Conservation (phyloP, 2,329 filamentous ascomycete genomes). For the Chaetomiaceae sp. region DNA sequence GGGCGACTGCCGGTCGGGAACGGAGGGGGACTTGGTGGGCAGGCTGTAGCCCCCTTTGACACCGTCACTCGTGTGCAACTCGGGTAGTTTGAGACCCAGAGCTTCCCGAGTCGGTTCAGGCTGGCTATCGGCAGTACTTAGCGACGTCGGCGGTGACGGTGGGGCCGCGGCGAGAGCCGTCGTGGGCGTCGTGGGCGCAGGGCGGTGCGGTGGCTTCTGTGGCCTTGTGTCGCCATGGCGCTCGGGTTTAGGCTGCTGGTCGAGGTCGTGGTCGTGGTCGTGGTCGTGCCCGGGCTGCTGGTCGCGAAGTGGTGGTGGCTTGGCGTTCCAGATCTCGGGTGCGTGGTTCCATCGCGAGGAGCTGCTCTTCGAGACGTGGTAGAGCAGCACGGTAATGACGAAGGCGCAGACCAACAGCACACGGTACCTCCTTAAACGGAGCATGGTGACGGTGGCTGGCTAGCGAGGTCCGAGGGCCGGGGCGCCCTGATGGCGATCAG, state of each 20-base stretch:
- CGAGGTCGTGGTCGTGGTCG: neutral
- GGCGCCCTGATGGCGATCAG: neutral
- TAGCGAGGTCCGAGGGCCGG: no score
- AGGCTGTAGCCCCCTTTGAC: conserved; percentile 24
- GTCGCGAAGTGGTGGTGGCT: neutral
- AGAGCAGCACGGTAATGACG: conserved; percentile 49
- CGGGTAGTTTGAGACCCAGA: conserved; percentile 22
- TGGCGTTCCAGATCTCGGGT: conserved; percentile 18
- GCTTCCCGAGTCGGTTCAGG: conserved; percentile 9
- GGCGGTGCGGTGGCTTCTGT: neutral
- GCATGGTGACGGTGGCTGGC: conserved; percentile 34
- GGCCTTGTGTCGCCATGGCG: neutral
- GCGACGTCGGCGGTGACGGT: conserved; percentile 7
- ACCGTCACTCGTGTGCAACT: conserved; percentile 26
- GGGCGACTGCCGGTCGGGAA: conserved; percentile 28
- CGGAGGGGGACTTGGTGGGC: conserved; percentile 24
- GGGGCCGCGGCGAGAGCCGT: neutral
- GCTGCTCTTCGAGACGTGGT: conserved; percentile 42
- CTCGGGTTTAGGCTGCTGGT: neutral
- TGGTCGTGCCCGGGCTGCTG: neutral
- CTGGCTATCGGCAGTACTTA: neutral
- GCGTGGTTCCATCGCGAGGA: conserved; percentile 32
- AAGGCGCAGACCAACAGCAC: conserved; percentile 52
- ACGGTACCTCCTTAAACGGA: conserved; percentile 56
- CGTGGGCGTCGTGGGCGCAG: neutral